Conservation (phyloP, 1,139 yeast genomes). For the Debaryomyces sp. region DNA sequence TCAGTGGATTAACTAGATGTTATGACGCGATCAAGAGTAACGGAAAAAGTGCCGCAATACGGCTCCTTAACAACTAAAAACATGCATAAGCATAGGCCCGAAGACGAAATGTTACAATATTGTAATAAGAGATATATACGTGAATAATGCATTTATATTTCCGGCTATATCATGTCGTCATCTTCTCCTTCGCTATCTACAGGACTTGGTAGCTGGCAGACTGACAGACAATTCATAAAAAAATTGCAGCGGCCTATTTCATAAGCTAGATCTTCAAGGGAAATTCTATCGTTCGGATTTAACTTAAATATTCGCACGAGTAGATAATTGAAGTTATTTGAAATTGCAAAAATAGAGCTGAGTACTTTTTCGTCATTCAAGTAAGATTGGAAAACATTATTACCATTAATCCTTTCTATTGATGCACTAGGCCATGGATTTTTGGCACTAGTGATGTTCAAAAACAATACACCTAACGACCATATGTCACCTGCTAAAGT, state of each 20-base stretch:
- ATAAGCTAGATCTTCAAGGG: slow-evolving; percentile 48
- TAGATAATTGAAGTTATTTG: slow-evolving; percentile 59
- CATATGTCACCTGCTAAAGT: slow-evolving; percentile 83
- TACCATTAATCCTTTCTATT: slow-evolving; percentile 52
- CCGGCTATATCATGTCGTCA: background rate
- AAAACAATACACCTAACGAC: slow-evolving; percentile 82
- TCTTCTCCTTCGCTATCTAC: slow-evolving; percentile 3
- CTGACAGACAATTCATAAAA: slow-evolving; percentile 27
- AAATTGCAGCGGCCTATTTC: slow-evolving; percentile 45
- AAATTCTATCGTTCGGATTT: slow-evolving; percentile 66
- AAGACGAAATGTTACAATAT: background rate
- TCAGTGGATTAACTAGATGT: background rate
- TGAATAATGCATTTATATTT: background rate
- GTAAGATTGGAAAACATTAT: slow-evolving; percentile 56
- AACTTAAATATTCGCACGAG: slow-evolving; percentile 57
- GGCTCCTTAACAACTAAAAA: background rate
- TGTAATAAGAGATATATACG: background rate
- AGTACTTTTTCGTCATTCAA: slow-evolving; percentile 32
- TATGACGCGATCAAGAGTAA: background rate
- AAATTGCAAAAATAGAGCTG: slow-evolving; percentile 61
- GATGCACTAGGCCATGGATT: slow-evolving; percentile 93
- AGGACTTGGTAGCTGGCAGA: slow-evolving; percentile 3
- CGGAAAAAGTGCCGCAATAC: background rate
- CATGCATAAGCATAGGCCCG: background rate
- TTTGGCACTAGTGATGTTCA: slow-evolving; percentile 79